A percentile compares a stretch with the other conserved stretches of the same genome.
Evolutionary conservation across 768 basidiomycete species (phyloP).

Genomic region (Mycena haematopus): DNA sequence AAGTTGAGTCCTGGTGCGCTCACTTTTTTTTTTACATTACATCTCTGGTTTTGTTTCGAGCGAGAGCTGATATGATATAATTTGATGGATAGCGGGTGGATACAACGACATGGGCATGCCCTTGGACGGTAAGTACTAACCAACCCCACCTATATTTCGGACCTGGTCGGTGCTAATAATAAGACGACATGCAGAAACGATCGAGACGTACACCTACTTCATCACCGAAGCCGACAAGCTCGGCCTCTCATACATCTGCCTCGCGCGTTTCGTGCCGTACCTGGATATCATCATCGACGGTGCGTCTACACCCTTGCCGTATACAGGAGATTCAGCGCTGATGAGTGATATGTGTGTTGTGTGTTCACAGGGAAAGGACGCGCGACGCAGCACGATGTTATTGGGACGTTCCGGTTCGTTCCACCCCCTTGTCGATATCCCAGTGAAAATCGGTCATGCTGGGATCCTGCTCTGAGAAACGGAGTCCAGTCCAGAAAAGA

Average conservation of each 20-base stretch:
- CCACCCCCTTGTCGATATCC: too few relatives aligned
- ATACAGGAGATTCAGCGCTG: neutral
- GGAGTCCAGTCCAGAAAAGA: too few relatives aligned
- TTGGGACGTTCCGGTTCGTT: conserved; percentile 41
- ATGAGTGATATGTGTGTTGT: neutral
- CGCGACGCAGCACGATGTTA: conserved; percentile 6
- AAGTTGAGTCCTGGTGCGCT: conserved; percentile 32
- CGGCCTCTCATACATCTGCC: conserved; percentile 37
- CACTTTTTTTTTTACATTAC: too few relatives aligned
- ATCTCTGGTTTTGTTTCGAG: too few relatives aligned
- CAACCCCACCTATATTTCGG: too few relatives aligned
- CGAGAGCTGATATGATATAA: neutral
- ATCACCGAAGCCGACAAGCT: conserved; percentile 28
- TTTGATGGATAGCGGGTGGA: neutral
- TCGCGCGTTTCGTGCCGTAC: conserved; percentile 35
- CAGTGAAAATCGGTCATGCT: too few relatives aligned
- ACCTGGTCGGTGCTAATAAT: neutral
- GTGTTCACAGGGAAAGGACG: neutral
- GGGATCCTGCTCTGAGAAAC: too few relatives aligned
- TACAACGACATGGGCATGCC: conserved; percentile 29
- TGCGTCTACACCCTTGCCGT: conserved; percentile 11
- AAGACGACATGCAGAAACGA: conserved; percentile 22
- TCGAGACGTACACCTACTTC: conserved; percentile 31
- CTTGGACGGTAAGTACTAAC: neutral
- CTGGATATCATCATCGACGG: conserved; percentile 32